Evolutionary conservation across 805 yeast genomes (phyloP).

Genomic region (Metschnikowia vanudenii): DNA sequence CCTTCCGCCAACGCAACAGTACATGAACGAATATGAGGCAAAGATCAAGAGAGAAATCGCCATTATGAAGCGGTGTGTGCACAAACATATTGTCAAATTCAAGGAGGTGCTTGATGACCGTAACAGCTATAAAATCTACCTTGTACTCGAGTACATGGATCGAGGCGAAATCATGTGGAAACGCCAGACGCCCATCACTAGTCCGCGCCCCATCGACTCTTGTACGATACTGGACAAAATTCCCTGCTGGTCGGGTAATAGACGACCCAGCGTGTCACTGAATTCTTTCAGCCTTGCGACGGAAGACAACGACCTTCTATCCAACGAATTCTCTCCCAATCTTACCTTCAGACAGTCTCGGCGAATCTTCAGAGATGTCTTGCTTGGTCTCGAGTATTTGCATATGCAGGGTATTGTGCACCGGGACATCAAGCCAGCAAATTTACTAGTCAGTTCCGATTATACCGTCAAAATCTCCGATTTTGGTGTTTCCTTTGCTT

Average conservation of each 20-base stretch:
- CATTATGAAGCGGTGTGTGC: constrained; percentile 48
- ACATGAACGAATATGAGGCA: constrained; percentile 32
- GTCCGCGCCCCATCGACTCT: constrained; percentile 9
- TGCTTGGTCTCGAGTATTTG: constrained; percentile 83
- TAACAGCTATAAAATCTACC: constrained; percentile 77
- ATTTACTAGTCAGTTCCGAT: constrained; percentile 67
- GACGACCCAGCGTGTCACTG: constrained; percentile 4
- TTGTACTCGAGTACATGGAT: constrained; percentile 86
- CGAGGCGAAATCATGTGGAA: constrained; percentile 90
- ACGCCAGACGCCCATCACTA: constrained; percentile 18
- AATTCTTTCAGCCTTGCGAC: constrained; percentile 4
- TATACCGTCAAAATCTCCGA: constrained; percentile 89
- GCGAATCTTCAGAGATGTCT: constrained; percentile 75
- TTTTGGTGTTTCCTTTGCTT: constrained; percentile 89
- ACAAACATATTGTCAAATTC: constrained; percentile 40
- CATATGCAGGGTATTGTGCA: constrained; percentile 91
- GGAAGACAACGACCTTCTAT: constrained; percentile 24
- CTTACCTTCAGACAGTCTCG: constrained; percentile 66
- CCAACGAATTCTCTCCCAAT: constrained; percentile 47
- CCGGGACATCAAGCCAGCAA: constrained; percentile 95
- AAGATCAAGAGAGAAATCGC: constrained; percentile 44
- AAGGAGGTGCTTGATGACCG: constrained; percentile 80
- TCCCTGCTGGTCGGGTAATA: constrained; percentile 10
- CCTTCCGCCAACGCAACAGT: constrained; percentile 21
- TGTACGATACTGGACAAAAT: constrained; percentile 2